Percentiles rank a stretch among this genome's conserved stretches.
Conservation (phyloP, 345 rosid species). For the Aquilaria sinensis region DNA sequence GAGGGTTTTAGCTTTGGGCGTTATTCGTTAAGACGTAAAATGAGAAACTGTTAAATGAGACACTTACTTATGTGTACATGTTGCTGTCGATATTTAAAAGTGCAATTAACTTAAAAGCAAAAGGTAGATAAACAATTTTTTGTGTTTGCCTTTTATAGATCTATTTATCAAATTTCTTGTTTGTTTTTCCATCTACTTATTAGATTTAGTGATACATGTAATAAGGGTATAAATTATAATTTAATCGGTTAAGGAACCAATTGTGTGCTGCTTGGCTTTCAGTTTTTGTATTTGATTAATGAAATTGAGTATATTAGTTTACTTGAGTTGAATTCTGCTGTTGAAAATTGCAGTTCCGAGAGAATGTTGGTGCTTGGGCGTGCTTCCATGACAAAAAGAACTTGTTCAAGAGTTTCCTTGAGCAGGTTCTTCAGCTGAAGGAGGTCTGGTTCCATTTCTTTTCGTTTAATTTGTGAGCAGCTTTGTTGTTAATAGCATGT, state of each 20-base stretch:
- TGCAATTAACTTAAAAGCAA: no score
- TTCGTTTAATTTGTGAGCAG: background rate
- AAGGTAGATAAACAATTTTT: no score
- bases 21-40: no score
- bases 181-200: background rate
- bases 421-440: conserved; percentile 75
- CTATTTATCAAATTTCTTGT: no score
- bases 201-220: background rate
- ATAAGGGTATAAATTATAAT: background rate
- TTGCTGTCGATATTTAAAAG: no score
- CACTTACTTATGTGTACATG: no score
- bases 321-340: background rate
- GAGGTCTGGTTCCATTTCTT: conserved; percentile 49
- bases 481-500: no score
- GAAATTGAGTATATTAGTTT: background rate
- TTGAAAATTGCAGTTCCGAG: conserved; percentile 68
- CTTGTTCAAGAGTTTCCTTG: conserved; percentile 66
- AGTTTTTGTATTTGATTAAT: background rate
- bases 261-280: no score
- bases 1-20: no score
- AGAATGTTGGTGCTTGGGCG: conserved; percentile 95
- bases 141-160: no score
- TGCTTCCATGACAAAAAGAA: conserved; percentile 84
- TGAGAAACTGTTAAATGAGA: no score
- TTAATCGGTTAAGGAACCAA: background rate